Evolutionary conservation across 2,329 filamentous ascomycete species (phyloP).

Genomic region (Didymella pomorum): DNA sequence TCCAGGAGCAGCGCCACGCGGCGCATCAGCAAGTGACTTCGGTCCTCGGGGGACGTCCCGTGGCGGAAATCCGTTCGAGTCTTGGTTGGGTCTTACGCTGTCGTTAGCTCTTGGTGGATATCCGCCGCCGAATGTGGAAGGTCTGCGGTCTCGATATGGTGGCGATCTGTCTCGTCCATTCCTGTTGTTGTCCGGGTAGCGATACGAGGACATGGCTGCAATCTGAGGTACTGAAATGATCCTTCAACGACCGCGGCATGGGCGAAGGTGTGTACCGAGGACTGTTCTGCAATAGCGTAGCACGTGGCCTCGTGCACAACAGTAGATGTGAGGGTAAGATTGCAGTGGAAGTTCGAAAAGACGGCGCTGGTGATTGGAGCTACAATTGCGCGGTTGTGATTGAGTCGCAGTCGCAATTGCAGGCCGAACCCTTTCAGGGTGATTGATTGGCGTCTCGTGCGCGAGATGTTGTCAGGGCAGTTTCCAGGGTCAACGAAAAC

Average conservation of each 20-base stretch:
- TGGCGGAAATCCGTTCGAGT: slow-evolving; percentile 40
- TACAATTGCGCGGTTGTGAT: background rate
- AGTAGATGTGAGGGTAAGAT: background rate
- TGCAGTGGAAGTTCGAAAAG: background rate
- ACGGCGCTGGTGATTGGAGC: background rate
- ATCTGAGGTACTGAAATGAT: background rate
- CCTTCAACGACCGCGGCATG: slow-evolving; percentile 13
- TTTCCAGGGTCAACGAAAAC: slow-evolving; percentile 14
- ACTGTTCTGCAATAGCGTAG: background rate
- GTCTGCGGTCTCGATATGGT: slow-evolving; percentile 70
- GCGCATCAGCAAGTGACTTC: slow-evolving; percentile 75
- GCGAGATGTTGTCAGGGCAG: slow-evolving; percentile 2
- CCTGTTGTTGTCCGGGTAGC: slow-evolving; percentile 47
- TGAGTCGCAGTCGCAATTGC: background rate
- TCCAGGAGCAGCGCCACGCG: slow-evolving; percentile 49
- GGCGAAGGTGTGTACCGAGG: slow-evolving; percentile 1
- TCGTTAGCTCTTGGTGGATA: slow-evolving; percentile 61
- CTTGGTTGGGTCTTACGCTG: slow-evolving; percentile 38
- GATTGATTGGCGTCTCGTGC: background rate
- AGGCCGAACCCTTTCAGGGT: background rate
- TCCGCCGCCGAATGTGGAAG: slow-evolving; percentile 66
- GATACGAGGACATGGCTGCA: slow-evolving; percentile 45
- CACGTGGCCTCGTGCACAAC: background rate
- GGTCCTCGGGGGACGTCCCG: slow-evolving; percentile 80
- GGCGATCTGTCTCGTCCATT: slow-evolving; percentile 56